Evolutionary conservation across 2,329 filamentous ascomycete genomes (phyloP), one percentile per base, ranked within the genome.

Genomic region (Drechslera avenae): DNA sequence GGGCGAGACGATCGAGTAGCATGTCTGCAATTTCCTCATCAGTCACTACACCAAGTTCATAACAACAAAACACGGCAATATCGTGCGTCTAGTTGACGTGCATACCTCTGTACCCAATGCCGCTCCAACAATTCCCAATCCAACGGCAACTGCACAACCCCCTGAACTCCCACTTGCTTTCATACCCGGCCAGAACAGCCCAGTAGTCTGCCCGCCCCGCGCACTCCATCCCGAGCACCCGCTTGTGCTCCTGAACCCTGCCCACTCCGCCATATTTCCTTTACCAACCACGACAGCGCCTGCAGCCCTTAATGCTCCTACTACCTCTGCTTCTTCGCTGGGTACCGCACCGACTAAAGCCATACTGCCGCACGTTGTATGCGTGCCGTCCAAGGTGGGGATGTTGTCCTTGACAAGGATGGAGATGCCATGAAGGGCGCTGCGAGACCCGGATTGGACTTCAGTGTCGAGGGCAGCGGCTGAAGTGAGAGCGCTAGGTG

Each of bases 221-320:
- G 84, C 79, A 37, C 79, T 83, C 85, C 85, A 88, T 2, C 86
- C 86, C 42, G 81, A 81, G 31, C 73, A 79, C 1, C 73, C 74
- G 56, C 83, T 86, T 21, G 63, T 66, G 5, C 79, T 82, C 6
- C 86, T 75, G 40, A 76, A 83, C 52, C 84, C 83, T 3, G 33
- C 23, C 42, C 84, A 87, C 60, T 87, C 79, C 2, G 78, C 82
- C 43, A 87, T 64, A 52, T 83, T 85, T 0, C 83, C 75, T 69
- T 88, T 88, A 16, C 85, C 86, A 0, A 89, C 71, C 21, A 88
- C 80, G 23, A 88, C 73, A 2, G 79, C 81, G 1, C 85, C 85
- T 2, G 81, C 80, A 33, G 79, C 72, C 46, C 83, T 76, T 10
- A 88, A 73, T 57, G 83, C 84, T 12, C 73, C 71, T 1, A 78